Percentiles rank a stretch among this genome's conserved stretches.
Conservation (phyloP, 108 stramenopile species). For the Cyclotella kingstonii region DNA sequence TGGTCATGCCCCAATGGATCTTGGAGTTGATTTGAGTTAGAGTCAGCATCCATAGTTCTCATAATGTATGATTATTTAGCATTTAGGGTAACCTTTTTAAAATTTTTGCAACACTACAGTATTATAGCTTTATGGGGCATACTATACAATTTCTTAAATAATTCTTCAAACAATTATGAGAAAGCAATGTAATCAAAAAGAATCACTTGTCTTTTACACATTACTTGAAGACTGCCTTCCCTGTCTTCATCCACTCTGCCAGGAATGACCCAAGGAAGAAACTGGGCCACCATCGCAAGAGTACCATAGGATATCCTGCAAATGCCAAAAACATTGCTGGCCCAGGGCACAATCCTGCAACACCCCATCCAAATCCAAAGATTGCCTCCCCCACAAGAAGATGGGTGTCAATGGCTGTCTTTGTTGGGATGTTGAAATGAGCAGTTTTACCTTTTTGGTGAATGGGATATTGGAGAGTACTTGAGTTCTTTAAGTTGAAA, state of each 20-base stretch:
- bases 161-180: no score
- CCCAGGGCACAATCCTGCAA: constrained; percentile 61
- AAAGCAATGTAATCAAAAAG: no score
- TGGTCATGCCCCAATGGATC: constrained; percentile 27
- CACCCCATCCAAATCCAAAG: constrained; percentile 65
- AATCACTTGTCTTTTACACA: no score
- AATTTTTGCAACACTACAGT: no score
- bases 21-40: constrained; percentile 23
- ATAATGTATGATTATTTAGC: no score
- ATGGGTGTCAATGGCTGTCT: constrained; percentile 46
- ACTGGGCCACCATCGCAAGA: constrained; percentile 48
- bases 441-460: constrained; percentile 24
- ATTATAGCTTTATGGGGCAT: no score
- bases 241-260: constrained; percentile 29
- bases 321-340: constrained; percentile 53
- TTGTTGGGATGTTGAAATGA: constrained; percentile 46
- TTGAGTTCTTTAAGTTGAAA: constrained; percentile 14
- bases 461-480: constrained; percentile 34
- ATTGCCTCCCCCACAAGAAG: constrained; percentile 48
- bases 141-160: no score
- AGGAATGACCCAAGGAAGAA: constrained; percentile 39
- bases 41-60: no score
- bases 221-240: no score
- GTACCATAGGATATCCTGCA: constrained; percentile 34
- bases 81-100: no score